These are phyloP conservation scores for Epichloe hybrida DNA, from an alignment of 2,329 filamentous ascomycete species.

Conservation along the genomic window DNA sequence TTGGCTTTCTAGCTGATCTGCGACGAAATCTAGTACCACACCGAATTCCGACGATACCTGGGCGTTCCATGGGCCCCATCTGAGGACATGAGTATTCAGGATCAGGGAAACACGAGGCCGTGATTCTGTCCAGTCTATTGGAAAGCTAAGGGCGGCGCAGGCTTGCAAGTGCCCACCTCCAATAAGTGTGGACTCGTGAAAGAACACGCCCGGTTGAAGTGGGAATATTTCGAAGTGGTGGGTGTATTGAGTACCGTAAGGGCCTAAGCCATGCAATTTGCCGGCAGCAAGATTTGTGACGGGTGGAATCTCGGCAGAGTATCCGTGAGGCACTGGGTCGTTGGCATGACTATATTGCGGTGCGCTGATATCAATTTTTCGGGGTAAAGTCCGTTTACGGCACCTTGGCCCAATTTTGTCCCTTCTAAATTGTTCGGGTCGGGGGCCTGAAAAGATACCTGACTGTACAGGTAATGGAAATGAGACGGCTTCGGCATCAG, in stretches of 20 bases:
- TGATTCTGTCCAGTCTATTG: constrained; percentile 7
- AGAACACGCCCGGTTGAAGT: constrained; percentile 40
- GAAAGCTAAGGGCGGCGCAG: constrained; percentile 19
- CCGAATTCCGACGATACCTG: constrained; percentile 48
- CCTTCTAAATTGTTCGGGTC: background rate
- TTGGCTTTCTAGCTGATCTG: constrained; percentile 27
- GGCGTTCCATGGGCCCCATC: constrained; percentile 45
- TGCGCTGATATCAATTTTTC: constrained; percentile 32
- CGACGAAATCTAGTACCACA: constrained; percentile 45
- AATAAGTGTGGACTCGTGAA: constrained; percentile 45
- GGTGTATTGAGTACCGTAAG: constrained; percentile 47
- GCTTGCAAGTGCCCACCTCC: constrained; percentile 32
- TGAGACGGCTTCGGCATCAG: background rate
- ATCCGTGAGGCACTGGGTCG: constrained; percentile 29
- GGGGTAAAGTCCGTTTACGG: constrained; percentile 31
- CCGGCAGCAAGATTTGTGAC: constrained; percentile 9
- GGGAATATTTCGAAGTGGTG: constrained; percentile 51
- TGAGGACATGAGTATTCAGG: constrained; percentile 34
- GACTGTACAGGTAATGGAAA: background rate
- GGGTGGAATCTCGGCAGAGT: constrained; percentile 4
- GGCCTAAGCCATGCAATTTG: constrained; percentile 39
- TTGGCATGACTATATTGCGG: constrained; percentile 40
- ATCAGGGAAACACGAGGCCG: constrained; percentile 27
- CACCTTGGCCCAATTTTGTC: constrained; percentile 15
- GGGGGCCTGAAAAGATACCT: background rate